A percentile compares a stretch with the other conserved stretches of the same genome.
phyloP scores from a whole-genome alignment of 352 stramenopile genomes.

The Phytophthora sp. region DNA sequence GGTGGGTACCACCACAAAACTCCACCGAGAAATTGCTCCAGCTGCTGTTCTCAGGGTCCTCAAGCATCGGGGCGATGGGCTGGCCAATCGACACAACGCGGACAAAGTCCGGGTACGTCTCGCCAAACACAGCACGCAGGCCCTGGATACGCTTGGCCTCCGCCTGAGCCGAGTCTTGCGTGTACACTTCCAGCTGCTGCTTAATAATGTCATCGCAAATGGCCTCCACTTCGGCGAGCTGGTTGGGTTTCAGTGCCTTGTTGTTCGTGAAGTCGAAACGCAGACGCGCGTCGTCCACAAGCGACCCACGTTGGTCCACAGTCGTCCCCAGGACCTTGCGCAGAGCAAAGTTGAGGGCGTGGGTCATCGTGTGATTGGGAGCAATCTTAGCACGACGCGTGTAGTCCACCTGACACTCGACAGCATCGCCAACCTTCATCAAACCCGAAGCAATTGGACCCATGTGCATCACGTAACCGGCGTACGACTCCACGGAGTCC shows the following conservation, averaged over 20 bases:
- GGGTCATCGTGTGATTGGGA: constrained; percentile 99
- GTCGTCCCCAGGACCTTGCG: constrained; percentile 93
- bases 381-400: constrained; percentile 91
- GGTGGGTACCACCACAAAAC: constrained; percentile 99
- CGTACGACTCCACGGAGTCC: constrained; percentile 95
- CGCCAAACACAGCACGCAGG: constrained; percentile 98
- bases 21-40: constrained; percentile 96
- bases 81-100: constrained; percentile 96
- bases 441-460: constrained; percentile 72
- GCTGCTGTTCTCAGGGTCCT: constrained; percentile 88
- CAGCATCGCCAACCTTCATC: constrained; percentile 86
- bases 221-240: constrained; percentile 89
- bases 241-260: constrained; percentile 93
- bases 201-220: constrained; percentile 91
- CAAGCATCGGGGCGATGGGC: constrained; percentile 69
- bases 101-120: constrained; percentile 99
- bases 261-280: constrained; percentile 99
- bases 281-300: constrained; percentile 97
- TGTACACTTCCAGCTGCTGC: constrained; percentile 92
- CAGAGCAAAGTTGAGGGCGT: constrained; percentile 98
- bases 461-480: constrained; percentile 96
- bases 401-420: constrained; percentile 96
- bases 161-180: constrained; percentile 92
- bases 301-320: constrained; percentile 97
- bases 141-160: constrained; percentile 95